Conservation (phyloP, 129 eudicot species). For the Centaurea solstitialis region DNA sequence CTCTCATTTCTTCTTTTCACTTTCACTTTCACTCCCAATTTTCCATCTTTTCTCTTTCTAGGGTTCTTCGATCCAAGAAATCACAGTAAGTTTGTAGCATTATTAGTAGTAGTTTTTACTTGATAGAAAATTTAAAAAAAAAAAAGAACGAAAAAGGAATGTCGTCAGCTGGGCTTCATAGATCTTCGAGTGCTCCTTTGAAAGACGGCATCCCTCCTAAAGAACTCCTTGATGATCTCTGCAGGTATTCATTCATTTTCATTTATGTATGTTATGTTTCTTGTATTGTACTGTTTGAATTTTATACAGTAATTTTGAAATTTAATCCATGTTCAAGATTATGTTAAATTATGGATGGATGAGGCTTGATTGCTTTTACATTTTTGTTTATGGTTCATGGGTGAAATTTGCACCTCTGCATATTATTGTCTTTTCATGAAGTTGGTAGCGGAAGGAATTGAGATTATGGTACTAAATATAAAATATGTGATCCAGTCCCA, state of each 20-base stretch:
- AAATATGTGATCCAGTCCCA: not conserved
- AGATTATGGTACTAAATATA: not conserved
- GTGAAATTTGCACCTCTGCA: not conserved
- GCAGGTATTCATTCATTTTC: constrained; percentile 70
- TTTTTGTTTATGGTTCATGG: not conserved
- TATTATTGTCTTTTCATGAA: not conserved
- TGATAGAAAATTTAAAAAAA: not conserved
- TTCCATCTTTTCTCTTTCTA: constrained; percentile 5
- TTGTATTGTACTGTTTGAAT: not conserved
- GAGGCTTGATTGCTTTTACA: not conserved
- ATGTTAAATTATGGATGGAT: not conserved
- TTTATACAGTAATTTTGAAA: constrained; percentile 11
- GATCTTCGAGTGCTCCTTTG: constrained; percentile 76
- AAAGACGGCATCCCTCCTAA: constrained; percentile 95
- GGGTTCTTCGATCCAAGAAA: constrained; percentile 31
- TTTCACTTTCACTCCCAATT: constrained; percentile 14
- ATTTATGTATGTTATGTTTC: not conserved
- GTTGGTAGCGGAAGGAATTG: not conserved
- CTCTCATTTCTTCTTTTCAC: not conserved
- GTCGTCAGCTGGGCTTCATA: constrained; percentile 61
- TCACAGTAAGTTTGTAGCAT: not conserved
- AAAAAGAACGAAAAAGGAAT: not conserved
- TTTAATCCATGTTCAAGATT: not conserved
- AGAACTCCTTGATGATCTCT: constrained; percentile 99
- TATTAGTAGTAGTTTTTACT: constrained; percentile 8